A percentile compares a stretch with the other conserved stretches of the same genome.
These are phyloP conservation scores for Apiospora aurea DNA, from an alignment of 2,329 filamentous ascomycete genomes.

Conservation along the genomic window DNA sequence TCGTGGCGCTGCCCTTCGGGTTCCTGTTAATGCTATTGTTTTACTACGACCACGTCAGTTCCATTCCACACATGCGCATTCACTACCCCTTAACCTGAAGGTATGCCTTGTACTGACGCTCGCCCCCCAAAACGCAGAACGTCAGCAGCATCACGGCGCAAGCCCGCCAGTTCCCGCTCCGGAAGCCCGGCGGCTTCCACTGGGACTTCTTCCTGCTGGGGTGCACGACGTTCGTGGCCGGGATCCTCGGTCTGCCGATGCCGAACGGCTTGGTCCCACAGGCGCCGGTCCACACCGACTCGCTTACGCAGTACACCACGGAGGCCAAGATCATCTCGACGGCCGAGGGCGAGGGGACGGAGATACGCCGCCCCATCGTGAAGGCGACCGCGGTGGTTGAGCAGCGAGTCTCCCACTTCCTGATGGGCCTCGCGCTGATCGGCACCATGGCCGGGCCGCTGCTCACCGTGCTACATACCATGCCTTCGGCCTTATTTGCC, in stretches of 20 bases:
- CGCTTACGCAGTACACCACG: conserved; percentile 52
- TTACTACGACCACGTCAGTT: conserved; percentile 60
- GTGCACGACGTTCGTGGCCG: conserved; percentile 60
- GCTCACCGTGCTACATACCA: conserved; percentile 58
- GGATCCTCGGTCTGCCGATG: conserved; percentile 62
- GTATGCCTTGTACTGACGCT: not conserved
- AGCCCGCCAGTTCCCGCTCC: conserved; percentile 61
- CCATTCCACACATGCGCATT: no score
- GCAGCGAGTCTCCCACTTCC: conserved; percentile 62
- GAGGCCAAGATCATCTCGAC: conserved; percentile 49
- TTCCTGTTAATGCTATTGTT: conserved; percentile 61
- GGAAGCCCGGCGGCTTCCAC: conserved; percentile 66
- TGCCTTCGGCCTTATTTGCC: conserved; percentile 60
- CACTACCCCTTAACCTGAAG: no score
- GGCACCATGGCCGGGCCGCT: conserved; percentile 65
- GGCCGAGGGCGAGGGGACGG: conserved; percentile 47
- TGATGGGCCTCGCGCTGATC: conserved; percentile 60
- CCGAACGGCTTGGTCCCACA: conserved; percentile 65
- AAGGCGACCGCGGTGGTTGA: conserved; percentile 58
- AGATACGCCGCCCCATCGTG: conserved; percentile 52
- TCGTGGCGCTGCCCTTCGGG: conserved; percentile 59
- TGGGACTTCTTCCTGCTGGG: conserved; percentile 67
- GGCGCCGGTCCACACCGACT: conserved; percentile 64
- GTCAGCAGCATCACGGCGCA: conserved; percentile 64
- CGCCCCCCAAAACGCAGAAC: conserved; percentile 39